Conservation (phyloP, 2,329 filamentous ascomycete genomes). For the Rasamsonia emersonii region DNA sequence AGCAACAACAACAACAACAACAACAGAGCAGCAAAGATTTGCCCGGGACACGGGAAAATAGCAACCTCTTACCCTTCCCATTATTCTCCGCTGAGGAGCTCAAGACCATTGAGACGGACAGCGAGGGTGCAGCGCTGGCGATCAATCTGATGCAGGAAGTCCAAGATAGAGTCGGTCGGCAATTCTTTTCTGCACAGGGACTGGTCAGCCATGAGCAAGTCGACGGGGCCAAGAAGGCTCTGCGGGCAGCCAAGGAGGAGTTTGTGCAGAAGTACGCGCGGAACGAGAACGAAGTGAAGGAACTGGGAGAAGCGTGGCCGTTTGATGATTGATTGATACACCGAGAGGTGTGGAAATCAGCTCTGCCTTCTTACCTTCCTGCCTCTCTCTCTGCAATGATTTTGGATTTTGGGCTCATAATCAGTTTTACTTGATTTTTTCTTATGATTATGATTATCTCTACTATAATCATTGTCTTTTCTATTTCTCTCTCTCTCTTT, state of each 20-base stretch:
- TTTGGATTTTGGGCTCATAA: no score
- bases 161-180: constrained; percentile 13
- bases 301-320: constrained; percentile 7
- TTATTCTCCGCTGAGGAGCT: constrained; percentile 16
- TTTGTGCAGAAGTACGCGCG: constrained; percentile 5
- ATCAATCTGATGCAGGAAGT: constrained; percentile 22
- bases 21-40: constrained; percentile 17
- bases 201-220: constrained; percentile 5
- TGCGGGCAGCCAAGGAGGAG: constrained; percentile 4
- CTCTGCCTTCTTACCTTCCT: no score
- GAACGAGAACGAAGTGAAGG: constrained; percentile 4
- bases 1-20: no score
- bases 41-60: constrained; percentile 11
- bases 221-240: constrained; percentile 1
- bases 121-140: constrained; percentile 15
- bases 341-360: no score
- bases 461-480: no score
- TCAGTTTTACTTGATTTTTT: no score
- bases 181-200: constrained; percentile 6
- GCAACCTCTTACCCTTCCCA: constrained; percentile 11
- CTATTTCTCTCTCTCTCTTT: no score
- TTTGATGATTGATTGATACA: constrained; percentile 6
- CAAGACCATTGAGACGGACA: constrained; percentile 16
- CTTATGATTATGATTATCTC: no score
- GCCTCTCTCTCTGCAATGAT: no score